phyloP scores from a whole-genome alignment of 805 yeast genomes.

The Wickerhamomyces bisporus region DNA sequence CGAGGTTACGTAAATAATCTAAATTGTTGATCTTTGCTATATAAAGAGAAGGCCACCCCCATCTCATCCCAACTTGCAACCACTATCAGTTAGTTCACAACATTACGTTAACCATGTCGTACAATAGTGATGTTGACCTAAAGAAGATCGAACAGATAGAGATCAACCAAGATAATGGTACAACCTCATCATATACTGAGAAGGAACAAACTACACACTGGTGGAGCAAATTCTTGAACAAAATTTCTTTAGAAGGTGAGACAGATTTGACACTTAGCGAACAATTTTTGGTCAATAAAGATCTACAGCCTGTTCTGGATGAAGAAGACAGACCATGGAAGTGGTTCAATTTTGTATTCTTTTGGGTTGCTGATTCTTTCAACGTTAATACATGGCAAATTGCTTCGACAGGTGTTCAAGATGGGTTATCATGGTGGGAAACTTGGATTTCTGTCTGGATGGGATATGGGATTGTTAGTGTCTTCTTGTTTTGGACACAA shows the following conservation, averaged over 20 bases:
- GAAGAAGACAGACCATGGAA: slow-evolving; percentile 72
- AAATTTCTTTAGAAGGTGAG: slow-evolving; percentile 16
- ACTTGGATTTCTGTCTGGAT: slow-evolving; percentile 87
- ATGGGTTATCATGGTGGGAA: slow-evolving; percentile 87
- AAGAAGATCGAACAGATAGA: neutral
- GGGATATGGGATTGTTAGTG: slow-evolving; percentile 68
- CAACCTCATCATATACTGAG: slow-evolving; percentile 7
- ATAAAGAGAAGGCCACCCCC: neutral
- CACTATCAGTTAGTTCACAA: neutral
- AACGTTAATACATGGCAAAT: slow-evolving; percentile 90
- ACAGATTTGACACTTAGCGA: slow-evolving; percentile 47
- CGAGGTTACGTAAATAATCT: too few relatives aligned
- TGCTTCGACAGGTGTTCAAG: slow-evolving; percentile 77
- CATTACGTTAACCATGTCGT: neutral
- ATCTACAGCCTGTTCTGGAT: slow-evolving; percentile 70
- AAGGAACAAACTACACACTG: too few relatives aligned
- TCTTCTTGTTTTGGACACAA: slow-evolving; percentile 65
- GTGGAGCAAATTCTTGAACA: slow-evolving; percentile 2
- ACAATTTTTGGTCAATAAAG: slow-evolving; percentile 66
- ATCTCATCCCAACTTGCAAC: neutral
- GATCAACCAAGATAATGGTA: slow-evolving; percentile 9
- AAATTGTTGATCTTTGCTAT: too few relatives aligned
- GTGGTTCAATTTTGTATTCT: slow-evolving; percentile 74
- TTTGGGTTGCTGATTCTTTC: slow-evolving; percentile 89
- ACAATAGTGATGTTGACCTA: neutral